A percentile compares a stretch with the other conserved stretches of the same genome.
These are phyloP conservation scores for Rhazya stricta DNA, from an alignment of 257 asterid species.

Conservation along the genomic window DNA sequence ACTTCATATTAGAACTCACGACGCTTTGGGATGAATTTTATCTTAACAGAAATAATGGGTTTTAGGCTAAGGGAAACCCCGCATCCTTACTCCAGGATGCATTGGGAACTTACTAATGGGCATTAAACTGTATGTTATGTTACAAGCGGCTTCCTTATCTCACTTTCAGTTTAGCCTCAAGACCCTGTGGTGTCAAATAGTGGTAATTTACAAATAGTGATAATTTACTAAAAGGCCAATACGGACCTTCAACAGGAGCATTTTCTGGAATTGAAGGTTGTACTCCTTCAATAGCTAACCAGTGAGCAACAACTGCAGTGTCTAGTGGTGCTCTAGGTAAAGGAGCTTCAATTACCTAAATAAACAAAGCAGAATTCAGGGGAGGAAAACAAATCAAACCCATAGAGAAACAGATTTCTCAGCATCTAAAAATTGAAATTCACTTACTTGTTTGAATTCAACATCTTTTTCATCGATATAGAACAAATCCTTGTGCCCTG, in stretches of 20 bases:
- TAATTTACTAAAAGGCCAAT: not conserved
- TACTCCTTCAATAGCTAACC: conserved; percentile 95
- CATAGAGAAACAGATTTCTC: not conserved
- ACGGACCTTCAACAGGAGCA: conserved; percentile 71
- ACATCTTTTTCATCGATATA: conserved; percentile 83
- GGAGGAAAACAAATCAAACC: conserved; percentile 14
- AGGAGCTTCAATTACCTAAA: conserved; percentile 94
- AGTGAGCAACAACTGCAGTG: conserved; percentile 71
- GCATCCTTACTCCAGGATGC: not conserved
- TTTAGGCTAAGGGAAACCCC: not conserved
- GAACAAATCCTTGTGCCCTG: conserved; percentile 89
- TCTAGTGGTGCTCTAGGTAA: conserved; percentile 90
- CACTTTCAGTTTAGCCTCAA: not conserved
- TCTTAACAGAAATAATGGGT: not conserved
- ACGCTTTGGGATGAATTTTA: not conserved
- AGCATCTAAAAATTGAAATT: conserved; percentile 4
- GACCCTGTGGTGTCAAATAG: not conserved
- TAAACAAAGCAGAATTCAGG: conserved; percentile 6
- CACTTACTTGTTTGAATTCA: conserved; percentile 85
- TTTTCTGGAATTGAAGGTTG: conserved; percentile 98
- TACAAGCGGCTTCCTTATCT: not conserved
- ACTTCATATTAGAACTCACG: not conserved
- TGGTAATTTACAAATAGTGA: not conserved
- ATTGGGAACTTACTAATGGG: not conserved
- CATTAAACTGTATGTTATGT: not conserved